Evolutionary conservation across 2,329 filamentous ascomycete genomes (phyloP).

Genomic region (Diaporthe citriasiana): DNA sequence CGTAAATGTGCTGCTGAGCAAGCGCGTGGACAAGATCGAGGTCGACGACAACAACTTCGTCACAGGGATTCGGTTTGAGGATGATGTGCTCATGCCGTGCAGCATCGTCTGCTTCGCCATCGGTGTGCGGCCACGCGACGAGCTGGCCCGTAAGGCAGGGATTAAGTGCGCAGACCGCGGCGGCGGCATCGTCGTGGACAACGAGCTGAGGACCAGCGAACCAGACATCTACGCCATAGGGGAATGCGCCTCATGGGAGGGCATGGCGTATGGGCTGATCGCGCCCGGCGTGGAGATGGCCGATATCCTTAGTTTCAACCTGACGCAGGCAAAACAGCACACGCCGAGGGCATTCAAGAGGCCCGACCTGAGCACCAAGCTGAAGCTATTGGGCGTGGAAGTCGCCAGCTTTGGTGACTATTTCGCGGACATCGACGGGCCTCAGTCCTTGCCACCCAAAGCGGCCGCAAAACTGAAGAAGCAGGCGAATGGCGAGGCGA

Average conservation of each 20-base stretch:
- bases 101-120: slow-evolving; percentile 92
- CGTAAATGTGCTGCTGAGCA: slow-evolving; percentile 83
- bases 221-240: slow-evolving; percentile 87
- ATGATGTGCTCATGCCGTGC: slow-evolving; percentile 82
- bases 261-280: slow-evolving; percentile 89
- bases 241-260: slow-evolving; percentile 91
- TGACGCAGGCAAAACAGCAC: slow-evolving; percentile 85
- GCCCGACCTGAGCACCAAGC: slow-evolving; percentile 90
- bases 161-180: slow-evolving; percentile 80
- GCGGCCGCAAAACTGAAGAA: slow-evolving; percentile 59
- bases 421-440: slow-evolving; percentile 89
- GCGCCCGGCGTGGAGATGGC: slow-evolving; percentile 94
- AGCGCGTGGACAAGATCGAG: slow-evolving; percentile 79
- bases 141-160: slow-evolving; percentile 77
- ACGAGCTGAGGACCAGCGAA: slow-evolving; percentile 77
- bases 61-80: slow-evolving; percentile 82
- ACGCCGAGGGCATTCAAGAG: slow-evolving; percentile 79
- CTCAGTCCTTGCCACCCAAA: slow-evolving; percentile 76
- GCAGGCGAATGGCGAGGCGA: slow-evolving; percentile 48
- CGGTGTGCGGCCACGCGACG: slow-evolving; percentile 85
- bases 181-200: slow-evolving; percentile 81
- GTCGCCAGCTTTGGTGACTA: slow-evolving; percentile 96
- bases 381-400: slow-evolving; percentile 90
- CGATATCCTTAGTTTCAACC: slow-evolving; percentile 90
- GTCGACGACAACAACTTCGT: slow-evolving; percentile 77